Percentiles rank a stretch among this genome's conserved stretches.
These are phyloP conservation scores for Lodderomyces parapsilosis DNA, from an alignment of 1,139 yeast genomes.

Conservation along the genomic window DNA sequence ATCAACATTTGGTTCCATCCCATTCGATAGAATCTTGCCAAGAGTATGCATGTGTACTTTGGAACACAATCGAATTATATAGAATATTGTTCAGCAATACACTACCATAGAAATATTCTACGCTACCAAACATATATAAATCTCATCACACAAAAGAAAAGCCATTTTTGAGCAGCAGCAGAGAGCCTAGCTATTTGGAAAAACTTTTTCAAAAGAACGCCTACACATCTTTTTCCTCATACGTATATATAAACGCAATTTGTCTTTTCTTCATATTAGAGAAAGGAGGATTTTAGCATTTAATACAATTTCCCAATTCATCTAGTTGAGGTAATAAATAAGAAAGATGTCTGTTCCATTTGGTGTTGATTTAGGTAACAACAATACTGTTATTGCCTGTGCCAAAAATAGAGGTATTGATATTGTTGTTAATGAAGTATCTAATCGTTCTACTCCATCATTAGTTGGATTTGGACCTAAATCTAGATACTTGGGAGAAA, in stretches of 20 bases:
- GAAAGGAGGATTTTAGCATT: conserved; percentile 11
- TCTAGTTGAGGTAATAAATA: no score
- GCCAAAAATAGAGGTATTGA: conserved; percentile 99
- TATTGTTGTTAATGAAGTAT: conserved; percentile 96
- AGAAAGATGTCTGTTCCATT: conserved; percentile 67
- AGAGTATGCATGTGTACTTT: neutral
- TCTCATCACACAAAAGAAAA: neutral
- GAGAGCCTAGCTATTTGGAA: no score
- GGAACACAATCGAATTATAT: neutral
- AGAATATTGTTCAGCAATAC: neutral
- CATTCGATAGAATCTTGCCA: no score
- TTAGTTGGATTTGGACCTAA: conserved; percentile 89
- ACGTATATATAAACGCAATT: neutral
- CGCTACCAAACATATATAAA: neutral
- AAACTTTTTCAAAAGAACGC: neutral
- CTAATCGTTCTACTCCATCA: conserved; percentile 95
- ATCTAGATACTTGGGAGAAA: conserved; percentile 91
- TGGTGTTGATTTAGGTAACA: conserved; percentile 98
- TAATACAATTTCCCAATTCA: no score
- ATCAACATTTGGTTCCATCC: no score
- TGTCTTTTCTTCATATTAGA: neutral
- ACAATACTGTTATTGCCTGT: conserved; percentile 91
- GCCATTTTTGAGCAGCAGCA: no score
- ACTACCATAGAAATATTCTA: neutral
- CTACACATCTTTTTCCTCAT: conserved; percentile 1